Conservation (phyloP, 23 red algal genomes). For the Agarophyton chilense region DNA sequence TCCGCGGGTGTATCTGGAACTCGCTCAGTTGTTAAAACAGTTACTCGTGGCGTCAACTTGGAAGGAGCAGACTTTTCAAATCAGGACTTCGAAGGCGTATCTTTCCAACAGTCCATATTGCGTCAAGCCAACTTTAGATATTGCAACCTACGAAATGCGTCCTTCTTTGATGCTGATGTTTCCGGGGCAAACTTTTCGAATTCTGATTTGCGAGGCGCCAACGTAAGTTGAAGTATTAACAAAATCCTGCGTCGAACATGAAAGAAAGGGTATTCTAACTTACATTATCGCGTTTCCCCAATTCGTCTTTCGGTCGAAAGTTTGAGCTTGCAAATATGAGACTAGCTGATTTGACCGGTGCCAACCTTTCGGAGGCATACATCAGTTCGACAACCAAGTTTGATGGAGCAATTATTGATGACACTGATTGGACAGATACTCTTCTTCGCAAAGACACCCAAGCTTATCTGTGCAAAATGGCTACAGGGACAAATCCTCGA, state of each 20-base stretch:
- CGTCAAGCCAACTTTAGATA: slow-evolving; percentile 82
- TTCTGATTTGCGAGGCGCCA: slow-evolving; percentile 64
- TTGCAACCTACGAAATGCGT: slow-evolving; percentile 81
- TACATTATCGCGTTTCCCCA: background rate
- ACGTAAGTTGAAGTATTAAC: slow-evolving; percentile 29
- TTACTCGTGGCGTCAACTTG: slow-evolving; percentile 92
- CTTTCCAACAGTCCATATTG: slow-evolving; percentile 91
- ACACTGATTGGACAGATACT: slow-evolving; percentile 88
- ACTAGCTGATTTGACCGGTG: slow-evolving; percentile 78
- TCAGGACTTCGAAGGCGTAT: slow-evolving; percentile 80
- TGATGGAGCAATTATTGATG: slow-evolving; percentile 72
- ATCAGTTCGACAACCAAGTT: slow-evolving; percentile 87
- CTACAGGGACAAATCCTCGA: slow-evolving; percentile 72
- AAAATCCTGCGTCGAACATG: background rate
- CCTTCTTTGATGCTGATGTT: slow-evolving; percentile 98
- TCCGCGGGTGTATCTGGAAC: slow-evolving; percentile 40
- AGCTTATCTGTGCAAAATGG: slow-evolving; percentile 81
- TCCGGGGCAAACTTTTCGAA: slow-evolving; percentile 78
- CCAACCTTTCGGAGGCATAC: slow-evolving; percentile 85
- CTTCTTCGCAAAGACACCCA: slow-evolving; percentile 91
- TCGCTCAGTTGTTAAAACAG: slow-evolving; percentile 76
- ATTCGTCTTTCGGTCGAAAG: background rate
- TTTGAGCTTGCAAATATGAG: slow-evolving; percentile 96
- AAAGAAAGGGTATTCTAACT: background rate
- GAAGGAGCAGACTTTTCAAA: slow-evolving; percentile 80